Evolutionary conservation across 1,139 yeast genomes (phyloP), one percentile per base, ranked within the genome.

Genomic region (Kazachstania sp.): DNA sequence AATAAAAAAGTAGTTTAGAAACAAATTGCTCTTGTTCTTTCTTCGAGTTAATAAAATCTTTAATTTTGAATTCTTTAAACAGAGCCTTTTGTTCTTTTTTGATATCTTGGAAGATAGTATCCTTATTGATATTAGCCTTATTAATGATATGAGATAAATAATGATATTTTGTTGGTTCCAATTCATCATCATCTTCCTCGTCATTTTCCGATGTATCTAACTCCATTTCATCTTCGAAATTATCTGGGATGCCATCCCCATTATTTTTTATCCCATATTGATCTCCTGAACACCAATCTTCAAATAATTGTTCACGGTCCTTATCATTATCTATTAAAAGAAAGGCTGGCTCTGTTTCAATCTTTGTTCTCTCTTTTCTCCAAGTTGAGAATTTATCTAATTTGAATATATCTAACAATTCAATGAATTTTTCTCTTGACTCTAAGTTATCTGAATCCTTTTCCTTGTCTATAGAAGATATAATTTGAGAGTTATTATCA

Each of bases 131-230:
- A 1, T 44, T 44, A n/a, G 59, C 43, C 40, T 61, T 61, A 12
- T 61, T 57, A 11, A 63, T 52, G 9, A 63, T 56, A 34, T 63
- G 66, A 8, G 67, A 56, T 39, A 63, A 44, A 41, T 63, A 63
- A 43, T 63, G 67, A 39, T 47, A 63, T 42, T 54, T 57, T 12
- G 61, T 54, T 3, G 67, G 67, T 35, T 56, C 57, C 12, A 57
- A 39, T 1, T 49, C 56, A 3, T 46, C n/a, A n/a, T n/a, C 55
- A 3, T 45, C 51, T 2, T 38, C n/a, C n/a, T n/a, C n/a, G n/a
- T 32, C 36, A 5, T 40, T 47, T n/a, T n/a, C n/a, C n/a, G 36
- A 32, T n/a, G 36, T 3, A 32, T 32, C 20, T 7, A 19, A 15
- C 3, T 32, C 36, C 9, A n/a, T 9, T 1, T 8, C 36, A 32